Conservation (phyloP, 1,139 yeast species). For the Geotrichum histeridarum region DNA sequence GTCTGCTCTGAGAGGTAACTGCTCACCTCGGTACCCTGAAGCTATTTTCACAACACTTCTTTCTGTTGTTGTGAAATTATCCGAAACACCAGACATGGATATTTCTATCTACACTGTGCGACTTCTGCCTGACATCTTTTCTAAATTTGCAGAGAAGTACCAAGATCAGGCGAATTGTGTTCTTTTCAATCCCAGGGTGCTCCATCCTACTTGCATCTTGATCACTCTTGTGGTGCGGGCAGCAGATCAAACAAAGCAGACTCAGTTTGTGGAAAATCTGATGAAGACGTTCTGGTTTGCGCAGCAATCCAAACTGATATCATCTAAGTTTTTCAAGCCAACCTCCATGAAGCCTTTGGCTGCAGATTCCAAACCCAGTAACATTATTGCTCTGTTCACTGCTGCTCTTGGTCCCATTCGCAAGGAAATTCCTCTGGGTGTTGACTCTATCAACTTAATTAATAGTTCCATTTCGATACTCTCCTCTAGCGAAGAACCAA, state of each 20-base stretch:
- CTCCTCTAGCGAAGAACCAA: constrained; percentile 26
- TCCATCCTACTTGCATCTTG: constrained; percentile 13
- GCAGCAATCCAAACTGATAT: constrained; percentile 12
- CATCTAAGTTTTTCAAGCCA: constrained; percentile 14
- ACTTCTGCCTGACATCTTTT: constrained; percentile 19
- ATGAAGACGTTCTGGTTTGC: constrained; percentile 16
- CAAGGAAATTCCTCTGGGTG: constrained; percentile 19
- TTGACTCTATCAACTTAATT: constrained; percentile 25
- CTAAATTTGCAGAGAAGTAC: constrained; percentile 13
- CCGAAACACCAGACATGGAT: constrained; percentile 20
- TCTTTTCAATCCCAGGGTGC: constrained; percentile 9
- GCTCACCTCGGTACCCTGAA: constrained; percentile 23
- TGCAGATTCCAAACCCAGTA: constrained; percentile 33
- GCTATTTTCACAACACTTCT: constrained; percentile 26
- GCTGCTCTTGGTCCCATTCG: constrained; percentile 27
- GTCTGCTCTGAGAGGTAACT: constrained; percentile 16
- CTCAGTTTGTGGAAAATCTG: constrained; percentile 13
- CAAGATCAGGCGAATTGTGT: background rate
- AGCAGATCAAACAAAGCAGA: constrained; percentile 11
- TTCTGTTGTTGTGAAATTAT: constrained; percentile 23
- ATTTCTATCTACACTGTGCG: constrained; percentile 14
- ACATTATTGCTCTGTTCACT: constrained; percentile 45
- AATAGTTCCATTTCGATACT: constrained; percentile 29
- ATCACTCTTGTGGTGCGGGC: constrained; percentile 13
- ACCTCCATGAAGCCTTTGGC: constrained; percentile 4